These are phyloP conservation scores for Xylariaceae sp. DNA, from an alignment of 2,329 filamentous ascomycete genomes.

Conservation along the genomic window DNA sequence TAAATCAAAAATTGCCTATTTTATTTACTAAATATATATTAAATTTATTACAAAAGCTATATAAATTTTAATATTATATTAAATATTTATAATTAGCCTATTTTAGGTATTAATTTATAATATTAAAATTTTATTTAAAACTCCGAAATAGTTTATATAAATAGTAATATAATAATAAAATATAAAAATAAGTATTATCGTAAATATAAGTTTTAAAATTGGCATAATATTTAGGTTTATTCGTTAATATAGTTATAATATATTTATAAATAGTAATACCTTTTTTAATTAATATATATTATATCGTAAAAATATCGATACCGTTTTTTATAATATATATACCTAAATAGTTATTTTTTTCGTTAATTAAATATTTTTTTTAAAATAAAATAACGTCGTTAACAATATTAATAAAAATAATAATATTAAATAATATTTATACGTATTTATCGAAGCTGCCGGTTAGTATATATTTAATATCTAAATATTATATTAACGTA, in stretches of 20 bases:
- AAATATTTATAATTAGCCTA: too few relatives aligned
- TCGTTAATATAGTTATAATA: neutral
- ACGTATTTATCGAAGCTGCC: conserved; percentile 3
- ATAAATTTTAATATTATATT: too few relatives aligned
- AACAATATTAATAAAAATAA: too few relatives aligned
- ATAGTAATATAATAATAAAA: conserved; percentile 6
- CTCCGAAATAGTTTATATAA: conserved; percentile 6
- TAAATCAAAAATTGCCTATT: too few relatives aligned
- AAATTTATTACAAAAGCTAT: too few relatives aligned
- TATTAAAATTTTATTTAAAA: neutral
- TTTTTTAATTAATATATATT: conserved; percentile 1
- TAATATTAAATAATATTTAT: conserved; percentile 5
- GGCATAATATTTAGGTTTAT: conserved; percentile 7
- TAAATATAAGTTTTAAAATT: conserved; percentile 9
- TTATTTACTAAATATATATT: too few relatives aligned
- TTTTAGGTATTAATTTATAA: too few relatives aligned
- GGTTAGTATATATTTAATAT: neutral
- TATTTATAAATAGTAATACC: neutral
- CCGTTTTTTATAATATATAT: conserved; percentile 6
- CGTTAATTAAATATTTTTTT: conserved; percentile 7
- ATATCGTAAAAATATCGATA: neutral
- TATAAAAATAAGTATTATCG: conserved; percentile 10
- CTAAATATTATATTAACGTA: conserved; percentile 1
- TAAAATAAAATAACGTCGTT: conserved; percentile 14
- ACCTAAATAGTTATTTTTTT: conserved; percentile 11